phyloP scores from a whole-genome alignment of 2,329 filamentous ascomycete species.

The Corinectria fuckeliana region DNA sequence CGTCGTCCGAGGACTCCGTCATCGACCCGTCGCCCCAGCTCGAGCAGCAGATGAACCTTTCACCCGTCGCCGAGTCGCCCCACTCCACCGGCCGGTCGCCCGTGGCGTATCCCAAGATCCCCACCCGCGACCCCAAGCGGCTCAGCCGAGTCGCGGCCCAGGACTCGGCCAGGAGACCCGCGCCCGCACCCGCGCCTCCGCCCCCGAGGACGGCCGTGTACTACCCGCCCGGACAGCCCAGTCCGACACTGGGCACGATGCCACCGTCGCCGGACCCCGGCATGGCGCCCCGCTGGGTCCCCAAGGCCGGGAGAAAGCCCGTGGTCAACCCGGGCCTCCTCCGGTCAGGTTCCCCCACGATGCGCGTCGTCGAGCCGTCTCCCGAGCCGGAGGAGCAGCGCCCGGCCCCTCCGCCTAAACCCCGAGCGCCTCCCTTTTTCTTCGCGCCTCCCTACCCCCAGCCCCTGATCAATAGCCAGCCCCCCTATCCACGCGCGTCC shows the following conservation, averaged over 20 bases:
- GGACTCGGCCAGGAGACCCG: conserved; percentile 29
- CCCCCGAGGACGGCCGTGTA: conserved; percentile 42
- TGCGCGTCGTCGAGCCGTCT: conserved; percentile 47
- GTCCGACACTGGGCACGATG: conserved; percentile 49
- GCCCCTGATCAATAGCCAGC: conserved; percentile 25
- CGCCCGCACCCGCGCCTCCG: conserved; percentile 44
- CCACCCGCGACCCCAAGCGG: conserved; percentile 30
- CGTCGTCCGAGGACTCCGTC: conserved; percentile 37
- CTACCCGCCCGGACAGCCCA: conserved; percentile 49
- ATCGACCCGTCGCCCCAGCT: conserved; percentile 27
- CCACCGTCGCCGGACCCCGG: conserved; percentile 25
- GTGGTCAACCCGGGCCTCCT: conserved; percentile 31
- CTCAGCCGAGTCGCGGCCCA: conserved; percentile 21
- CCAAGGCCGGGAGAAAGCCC: conserved; percentile 10
- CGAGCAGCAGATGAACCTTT: conserved; percentile 45
- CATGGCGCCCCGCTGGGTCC: conserved; percentile 1
- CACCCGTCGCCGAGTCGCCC: conserved; percentile 58
- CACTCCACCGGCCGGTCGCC: conserved; percentile 43
- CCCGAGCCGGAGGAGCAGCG: conserved; percentile 33
- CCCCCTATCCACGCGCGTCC: conserved; percentile 26
- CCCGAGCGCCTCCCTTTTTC: conserved; percentile 30
- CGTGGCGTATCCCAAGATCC: conserved; percentile 42
- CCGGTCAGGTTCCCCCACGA: conserved; percentile 43
- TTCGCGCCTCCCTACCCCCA: conserved; percentile 34
- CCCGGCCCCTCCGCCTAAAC: conserved; percentile 6